A percentile compares a stretch with the other conserved stretches of the same genome.
These are phyloP conservation scores for Coffea humblotiana DNA, from an alignment of 305 asterid genomes.

Conservation along the genomic window DNA sequence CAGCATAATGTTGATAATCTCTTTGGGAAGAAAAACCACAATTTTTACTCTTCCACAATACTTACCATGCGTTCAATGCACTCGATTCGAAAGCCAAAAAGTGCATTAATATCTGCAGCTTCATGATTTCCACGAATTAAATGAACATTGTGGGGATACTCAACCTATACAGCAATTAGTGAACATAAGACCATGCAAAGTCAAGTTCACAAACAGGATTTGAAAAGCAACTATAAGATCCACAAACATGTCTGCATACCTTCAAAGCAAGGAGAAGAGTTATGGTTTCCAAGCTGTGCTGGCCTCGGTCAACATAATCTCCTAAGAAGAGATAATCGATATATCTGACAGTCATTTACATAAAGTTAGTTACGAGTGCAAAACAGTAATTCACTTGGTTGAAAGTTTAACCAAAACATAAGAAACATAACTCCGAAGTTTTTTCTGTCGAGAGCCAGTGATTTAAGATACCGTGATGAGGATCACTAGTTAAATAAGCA, in stretches of 20 bases:
- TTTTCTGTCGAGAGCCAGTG: not conserved
- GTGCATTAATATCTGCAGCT: slow-evolving; percentile 99
- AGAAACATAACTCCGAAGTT: not conserved
- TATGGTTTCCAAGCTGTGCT: slow-evolving; percentile 98
- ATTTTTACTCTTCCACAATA: not conserved
- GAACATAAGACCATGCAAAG: slow-evolving; percentile 21
- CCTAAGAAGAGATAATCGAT: slow-evolving; percentile 98
- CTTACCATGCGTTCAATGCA: slow-evolving; percentile 55
- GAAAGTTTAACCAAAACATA: not conserved
- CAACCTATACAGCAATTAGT: slow-evolving; percentile 55
- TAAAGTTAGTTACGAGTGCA: slow-evolving; percentile 29
- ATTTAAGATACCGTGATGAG: not conserved
- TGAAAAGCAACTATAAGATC: slow-evolving; percentile 22
- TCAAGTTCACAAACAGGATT: slow-evolving; percentile 19
- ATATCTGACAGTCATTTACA: slow-evolving; percentile 58
- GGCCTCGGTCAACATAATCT: slow-evolving; percentile 99
- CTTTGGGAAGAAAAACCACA: not conserved
- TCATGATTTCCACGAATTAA: slow-evolving; percentile 98
- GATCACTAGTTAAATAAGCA: not conserved
- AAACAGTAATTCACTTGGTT: not conserved
- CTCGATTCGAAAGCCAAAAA: slow-evolving; percentile 85
- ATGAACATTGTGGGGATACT: slow-evolving; percentile 84
- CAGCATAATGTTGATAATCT: not conserved
- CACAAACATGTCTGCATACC: slow-evolving; percentile 44
- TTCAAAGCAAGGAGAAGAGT: slow-evolving; percentile 94